These are phyloP conservation scores for Cercospora zeae-maydis DNA, from an alignment of 2,329 filamentous ascomycete species.

Conservation along the genomic window DNA sequence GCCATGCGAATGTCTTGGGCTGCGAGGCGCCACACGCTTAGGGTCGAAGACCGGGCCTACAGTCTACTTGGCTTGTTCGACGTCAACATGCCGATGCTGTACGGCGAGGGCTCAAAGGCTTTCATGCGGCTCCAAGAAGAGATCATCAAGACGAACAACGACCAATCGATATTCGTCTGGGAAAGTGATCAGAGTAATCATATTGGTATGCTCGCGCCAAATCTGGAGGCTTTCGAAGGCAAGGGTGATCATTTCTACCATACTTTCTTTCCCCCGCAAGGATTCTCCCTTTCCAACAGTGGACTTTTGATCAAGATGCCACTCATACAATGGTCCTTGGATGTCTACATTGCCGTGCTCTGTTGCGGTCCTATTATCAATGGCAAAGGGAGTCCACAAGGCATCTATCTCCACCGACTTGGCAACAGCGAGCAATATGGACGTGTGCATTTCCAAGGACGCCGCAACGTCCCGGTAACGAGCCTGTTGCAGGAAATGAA, in stretches of 20 bases:
- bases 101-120: neutral
- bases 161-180: neutral
- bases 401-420: neutral
- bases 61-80: neutral
- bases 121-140: neutral
- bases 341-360: neutral
- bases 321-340: neutral
- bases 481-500: neutral
- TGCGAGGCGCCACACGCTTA: neutral
- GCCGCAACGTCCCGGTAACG: neutral
- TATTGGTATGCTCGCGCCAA: neutral
- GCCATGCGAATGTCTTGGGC: neutral
- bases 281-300: neutral
- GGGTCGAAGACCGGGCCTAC: neutral
- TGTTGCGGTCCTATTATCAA: neutral
- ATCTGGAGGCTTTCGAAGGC: neutral
- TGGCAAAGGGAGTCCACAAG: neutral
- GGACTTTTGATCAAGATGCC: neutral
- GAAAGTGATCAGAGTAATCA: neutral
- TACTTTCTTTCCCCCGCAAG: neutral
- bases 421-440: neutral
- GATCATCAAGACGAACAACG: neutral
- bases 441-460: neutral
- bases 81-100: constrained; percentile 1
- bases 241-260: neutral